These are phyloP conservation scores for Trichoderma asperellum DNA, from an alignment of 2,329 filamentous ascomycete genomes.

Conservation along the genomic window DNA sequence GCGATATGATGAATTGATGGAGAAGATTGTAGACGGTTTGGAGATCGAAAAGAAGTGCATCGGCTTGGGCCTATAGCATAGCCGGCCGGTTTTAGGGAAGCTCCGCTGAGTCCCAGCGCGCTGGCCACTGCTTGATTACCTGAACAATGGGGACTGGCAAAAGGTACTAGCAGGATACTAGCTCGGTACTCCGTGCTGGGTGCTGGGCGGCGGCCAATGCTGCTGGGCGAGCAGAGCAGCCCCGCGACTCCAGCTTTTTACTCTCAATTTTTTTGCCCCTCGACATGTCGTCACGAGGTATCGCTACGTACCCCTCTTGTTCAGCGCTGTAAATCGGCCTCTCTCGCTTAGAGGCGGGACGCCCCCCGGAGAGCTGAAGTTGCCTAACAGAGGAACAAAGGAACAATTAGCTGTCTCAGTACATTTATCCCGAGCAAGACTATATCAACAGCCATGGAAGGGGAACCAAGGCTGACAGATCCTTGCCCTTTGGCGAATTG, in stretches of 20 bases:
- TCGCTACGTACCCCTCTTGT: neutral
- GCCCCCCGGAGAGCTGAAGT: slow-evolving; percentile 1
- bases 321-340: slow-evolving; percentile 24
- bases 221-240: neutral
- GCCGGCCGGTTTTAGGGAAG: slow-evolving; percentile 21
- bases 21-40: slow-evolving; percentile 8
- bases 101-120: slow-evolving; percentile 1
- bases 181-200: neutral
- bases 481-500: slow-evolving; percentile 1
- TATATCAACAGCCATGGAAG: neutral
- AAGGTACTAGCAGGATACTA: neutral
- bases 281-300: neutral
- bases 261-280: slow-evolving; percentile 13
- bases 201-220: neutral
- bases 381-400: neutral
- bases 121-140: slow-evolving; percentile 8
- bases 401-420: neutral
- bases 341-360: slow-evolving; percentile 22
- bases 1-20: slow-evolving; percentile 30
- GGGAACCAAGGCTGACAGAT: neutral
- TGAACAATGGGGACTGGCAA: slow-evolving; percentile 3
- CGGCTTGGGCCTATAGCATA: slow-evolving; percentile 20
- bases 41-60: slow-evolving; percentile 22
- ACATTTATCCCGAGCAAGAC: neutral
- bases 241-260: neutral